phyloP scores from a whole-genome alignment of 2,329 filamentous ascomycete genomes.

The Talaromyces sp. region DNA sequence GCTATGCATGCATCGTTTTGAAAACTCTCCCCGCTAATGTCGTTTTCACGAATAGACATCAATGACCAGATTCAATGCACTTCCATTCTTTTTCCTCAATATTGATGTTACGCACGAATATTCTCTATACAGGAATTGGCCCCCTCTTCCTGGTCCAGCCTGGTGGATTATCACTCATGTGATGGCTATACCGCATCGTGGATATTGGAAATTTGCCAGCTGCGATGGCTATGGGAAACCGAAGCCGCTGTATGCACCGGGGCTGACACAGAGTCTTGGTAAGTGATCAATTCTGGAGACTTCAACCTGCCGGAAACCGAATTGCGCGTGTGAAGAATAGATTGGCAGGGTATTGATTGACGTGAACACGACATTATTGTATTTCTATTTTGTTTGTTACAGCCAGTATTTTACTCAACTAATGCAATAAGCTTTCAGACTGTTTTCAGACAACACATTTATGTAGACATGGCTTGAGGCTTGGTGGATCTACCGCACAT shows the following conservation, averaged over 20 bases:
- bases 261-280: neutral
- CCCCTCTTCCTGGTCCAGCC: conserved; percentile 8
- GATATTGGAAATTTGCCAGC: conserved; percentile 17
- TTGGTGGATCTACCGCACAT: neutral
- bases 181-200: neutral
- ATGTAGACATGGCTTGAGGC: neutral
- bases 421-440: neutral
- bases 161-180: conserved; percentile 13
- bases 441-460: neutral
- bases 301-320: neutral
- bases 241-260: conserved; percentile 8
- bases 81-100: conserved; percentile 17
- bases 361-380: neutral
- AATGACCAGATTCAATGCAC: conserved; percentile 11
- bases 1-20: neutral
- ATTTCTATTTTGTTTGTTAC: neutral
- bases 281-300: neutral
- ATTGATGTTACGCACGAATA: conserved; percentile 11
- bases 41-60: neutral
- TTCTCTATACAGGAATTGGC: conserved; percentile 14
- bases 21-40: neutral
- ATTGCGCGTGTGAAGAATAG: neutral
- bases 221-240: conserved; percentile 13
- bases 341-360: neutral
- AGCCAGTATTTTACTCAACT: neutral